A percentile compares a stretch with the other conserved stretches of the same genome.
phyloP scores from a whole-genome alignment of 495 filamentous ascomycete species.

The Margaritispora aquatica region DNA sequence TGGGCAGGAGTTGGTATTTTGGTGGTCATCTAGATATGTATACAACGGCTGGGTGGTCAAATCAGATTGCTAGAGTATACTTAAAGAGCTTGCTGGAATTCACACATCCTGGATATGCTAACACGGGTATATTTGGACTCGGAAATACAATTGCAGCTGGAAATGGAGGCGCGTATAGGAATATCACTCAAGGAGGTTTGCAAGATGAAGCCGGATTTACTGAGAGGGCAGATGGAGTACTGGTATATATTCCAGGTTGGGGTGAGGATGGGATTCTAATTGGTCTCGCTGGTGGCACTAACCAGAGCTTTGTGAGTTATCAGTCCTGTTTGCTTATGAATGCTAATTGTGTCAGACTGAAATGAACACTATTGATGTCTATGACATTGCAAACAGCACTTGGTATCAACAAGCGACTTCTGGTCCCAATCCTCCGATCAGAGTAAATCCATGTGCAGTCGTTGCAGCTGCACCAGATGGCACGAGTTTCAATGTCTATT shows the following conservation, averaged over 20 bases:
- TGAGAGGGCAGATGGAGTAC: slow-evolving; percentile 62
- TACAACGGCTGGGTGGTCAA: slow-evolving; percentile 66
- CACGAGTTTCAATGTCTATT: slow-evolving; percentile 65
- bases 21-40: slow-evolving; percentile 64
- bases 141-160: slow-evolving; percentile 41
- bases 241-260: slow-evolving; percentile 69
- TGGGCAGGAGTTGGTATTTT: slow-evolving; percentile 69
- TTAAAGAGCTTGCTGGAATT: slow-evolving; percentile 70
- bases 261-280: slow-evolving; percentile 63
- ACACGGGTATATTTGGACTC: slow-evolving; percentile 48
- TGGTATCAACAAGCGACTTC: slow-evolving; percentile 73
- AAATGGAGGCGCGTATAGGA: slow-evolving; percentile 52
- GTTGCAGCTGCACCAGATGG: slow-evolving; percentile 66
- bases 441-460: slow-evolving; percentile 70
- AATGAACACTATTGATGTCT: slow-evolving; percentile 68
- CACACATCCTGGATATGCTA: slow-evolving; percentile 59
- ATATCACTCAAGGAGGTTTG: slow-evolving; percentile 64
- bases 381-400: slow-evolving; percentile 66
- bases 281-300: slow-evolving; percentile 61
- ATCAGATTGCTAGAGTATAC: slow-evolving; percentile 53
- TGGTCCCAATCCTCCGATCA: slow-evolving; percentile 53
- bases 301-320: slow-evolving; percentile 40
- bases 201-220: slow-evolving; percentile 58
- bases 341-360: slow-evolving; percentile 34
- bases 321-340: neutral